Evolutionary conservation across 208 protist genomes (phyloP), one percentile per base, ranked within the genome.

Genomic region (Crithidia acanthocephali): DNA sequence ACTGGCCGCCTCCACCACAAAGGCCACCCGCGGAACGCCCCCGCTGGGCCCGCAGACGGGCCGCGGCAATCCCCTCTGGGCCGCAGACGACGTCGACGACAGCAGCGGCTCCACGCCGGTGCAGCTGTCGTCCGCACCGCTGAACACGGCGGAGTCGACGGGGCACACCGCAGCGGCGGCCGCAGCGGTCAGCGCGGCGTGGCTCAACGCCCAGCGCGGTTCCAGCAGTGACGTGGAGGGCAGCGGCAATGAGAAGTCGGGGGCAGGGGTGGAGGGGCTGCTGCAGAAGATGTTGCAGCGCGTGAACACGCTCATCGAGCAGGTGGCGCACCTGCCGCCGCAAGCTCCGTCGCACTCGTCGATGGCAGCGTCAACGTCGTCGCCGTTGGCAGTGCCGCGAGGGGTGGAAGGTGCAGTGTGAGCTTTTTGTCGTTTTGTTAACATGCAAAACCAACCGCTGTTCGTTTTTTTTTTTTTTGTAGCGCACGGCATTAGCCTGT

Each of bases 201-300:
- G 5, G 35, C 8, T 5, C 35, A 30, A 18, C 51, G 1, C 1
- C 0, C 22, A 4, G 35, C 64, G 52, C 27, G 52, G 37, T 13
- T 2, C 9, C 37, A 60, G 64, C 40, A 55, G 33, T 4, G 51
- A 55, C 7, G 40, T 4, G 15, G 64, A 69, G 22, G 16, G 27
- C 35, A 30, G 13, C 37, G 37, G 35, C 23, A 45, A 47, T 27
- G 44, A n/a, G 9, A n/a, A 15, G 16, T 4, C 9, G 6, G 18
- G 56, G n/a, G 50, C 23, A 16, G 44, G 28, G 2, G 57, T 77
- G 18, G 64, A 67, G 72, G 72, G 32, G 37, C 57, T 77, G 42
- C 57, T 77, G 42, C 72, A 40, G 18, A 77, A 65, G 42, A 53
- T 67, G 48, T 56, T 77, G 58, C 23, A 47, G 40, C 72, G 58